These are phyloP conservation scores for Triticum urartu DNA, from an alignment of 176 grass and related monocot species.

Conservation along the genomic window DNA sequence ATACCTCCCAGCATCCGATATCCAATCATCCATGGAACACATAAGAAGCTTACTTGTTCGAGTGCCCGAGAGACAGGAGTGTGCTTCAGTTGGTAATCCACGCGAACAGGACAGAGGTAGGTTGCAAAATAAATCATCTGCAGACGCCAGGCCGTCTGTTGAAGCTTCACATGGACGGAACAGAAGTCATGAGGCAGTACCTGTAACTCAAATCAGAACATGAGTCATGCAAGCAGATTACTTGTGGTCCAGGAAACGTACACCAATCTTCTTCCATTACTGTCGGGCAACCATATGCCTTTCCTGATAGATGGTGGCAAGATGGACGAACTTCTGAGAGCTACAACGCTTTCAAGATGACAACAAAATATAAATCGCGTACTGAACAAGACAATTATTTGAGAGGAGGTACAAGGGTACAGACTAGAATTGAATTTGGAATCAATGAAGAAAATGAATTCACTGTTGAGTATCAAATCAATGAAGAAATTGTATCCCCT, in stretches of 20 bases:
- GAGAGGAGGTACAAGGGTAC: background rate
- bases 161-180: background rate
- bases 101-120: background rate
- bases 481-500: background rate
- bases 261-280: background rate
- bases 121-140: background rate
- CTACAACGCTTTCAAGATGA: background rate
- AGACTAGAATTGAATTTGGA: background rate
- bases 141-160: background rate
- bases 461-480: background rate
- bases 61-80: background rate
- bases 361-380: background rate
- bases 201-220: conserved; percentile 10
- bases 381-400: background rate
- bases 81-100: background rate
- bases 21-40: background rate
- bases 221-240: background rate
- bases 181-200: background rate
- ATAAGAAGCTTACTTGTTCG: conserved; percentile 1
- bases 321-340: background rate
- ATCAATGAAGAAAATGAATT: background rate
- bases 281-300: background rate
- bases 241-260: background rate
- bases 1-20: background rate
- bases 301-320: background rate